These are phyloP conservation scores for Schoenoplectus tabernaemontani DNA, from an alignment of 202 grass and related monocot species.

Conservation along the genomic window DNA sequence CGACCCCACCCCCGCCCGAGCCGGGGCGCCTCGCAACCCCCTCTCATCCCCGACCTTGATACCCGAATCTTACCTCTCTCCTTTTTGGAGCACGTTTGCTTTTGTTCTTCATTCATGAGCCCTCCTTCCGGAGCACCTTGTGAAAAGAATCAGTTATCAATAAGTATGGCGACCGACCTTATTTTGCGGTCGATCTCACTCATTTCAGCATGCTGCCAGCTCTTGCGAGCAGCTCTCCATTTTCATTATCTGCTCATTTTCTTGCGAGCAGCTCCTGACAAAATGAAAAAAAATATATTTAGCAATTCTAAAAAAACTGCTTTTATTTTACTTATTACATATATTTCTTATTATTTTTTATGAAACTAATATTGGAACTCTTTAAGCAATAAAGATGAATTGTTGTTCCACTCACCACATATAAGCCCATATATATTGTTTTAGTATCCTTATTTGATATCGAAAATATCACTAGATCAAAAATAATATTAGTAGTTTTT, in stretches of 20 bases:
- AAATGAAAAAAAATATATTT: background rate
- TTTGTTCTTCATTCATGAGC: too few relatives aligned
- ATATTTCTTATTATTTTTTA: background rate
- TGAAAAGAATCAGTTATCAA: too few relatives aligned
- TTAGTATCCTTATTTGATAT: conserved; percentile 31
- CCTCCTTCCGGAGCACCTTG: too few relatives aligned
- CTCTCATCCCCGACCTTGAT: too few relatives aligned
- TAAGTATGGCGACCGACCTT: too few relatives aligned
- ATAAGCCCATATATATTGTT: background rate
- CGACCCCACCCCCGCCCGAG: too few relatives aligned
- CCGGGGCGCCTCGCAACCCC: too few relatives aligned
- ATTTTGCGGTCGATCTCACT: too few relatives aligned
- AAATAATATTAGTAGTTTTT: conserved; percentile 5
- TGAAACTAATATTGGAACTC: background rate
- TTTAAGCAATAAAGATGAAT: background rate
- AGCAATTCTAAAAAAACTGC: background rate
- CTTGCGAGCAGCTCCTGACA: conserved; percentile 50
- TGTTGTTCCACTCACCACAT: too few relatives aligned
- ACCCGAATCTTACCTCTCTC: too few relatives aligned
- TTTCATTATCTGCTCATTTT: conserved; percentile 55
- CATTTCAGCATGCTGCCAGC: conserved; percentile 54
- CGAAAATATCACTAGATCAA: conserved; percentile 6
- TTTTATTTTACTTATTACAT: background rate
- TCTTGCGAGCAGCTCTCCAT: conserved; percentile 52
- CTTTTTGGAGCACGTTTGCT: too few relatives aligned